Percentiles rank a stretch among this genome's conserved stretches.
phyloP scores from a whole-genome alignment of 2,329 filamentous ascomycete genomes.

The Chaetomium sp. region DNA sequence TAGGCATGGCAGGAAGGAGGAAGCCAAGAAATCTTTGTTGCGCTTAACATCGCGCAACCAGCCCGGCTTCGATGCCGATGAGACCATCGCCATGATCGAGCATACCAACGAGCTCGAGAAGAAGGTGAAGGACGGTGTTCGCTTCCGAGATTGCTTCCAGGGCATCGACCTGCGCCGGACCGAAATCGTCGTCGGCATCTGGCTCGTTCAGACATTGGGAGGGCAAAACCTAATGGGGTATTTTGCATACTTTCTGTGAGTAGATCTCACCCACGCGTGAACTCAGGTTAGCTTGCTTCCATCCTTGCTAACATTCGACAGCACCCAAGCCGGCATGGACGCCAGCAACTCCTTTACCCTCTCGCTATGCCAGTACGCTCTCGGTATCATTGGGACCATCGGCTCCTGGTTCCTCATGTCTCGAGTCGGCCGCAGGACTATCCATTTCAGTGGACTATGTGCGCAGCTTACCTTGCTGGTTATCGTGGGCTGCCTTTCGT shows the following conservation, averaged over 20 bases:
- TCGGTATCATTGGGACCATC: conserved; percentile 49
- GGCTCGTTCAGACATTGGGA: conserved; percentile 29
- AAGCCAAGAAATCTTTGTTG: conserved; percentile 41
- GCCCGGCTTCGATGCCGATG: conserved; percentile 39
- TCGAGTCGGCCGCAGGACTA: conserved; percentile 47
- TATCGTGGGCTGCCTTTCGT: conserved; percentile 45
- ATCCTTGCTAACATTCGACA: conserved; percentile 22
- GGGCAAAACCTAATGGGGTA: conserved; percentile 30
- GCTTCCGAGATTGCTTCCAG: conserved; percentile 48
- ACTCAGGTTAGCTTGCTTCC: too few relatives aligned
- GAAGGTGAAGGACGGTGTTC: conserved; percentile 38
- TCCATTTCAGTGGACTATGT: conserved; percentile 49
- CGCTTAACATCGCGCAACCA: conserved; percentile 37
- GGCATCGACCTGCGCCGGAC: conserved; percentile 46
- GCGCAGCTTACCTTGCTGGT: conserved; percentile 46
- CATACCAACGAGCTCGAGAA: conserved; percentile 47
- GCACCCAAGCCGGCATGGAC: conserved; percentile 30
- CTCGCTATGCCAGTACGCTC: conserved; percentile 32
- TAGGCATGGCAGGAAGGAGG: conserved; percentile 43
- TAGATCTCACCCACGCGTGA: conserved; percentile 3
- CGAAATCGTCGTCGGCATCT: conserved; percentile 43
- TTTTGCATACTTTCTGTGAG: conserved; percentile 39
- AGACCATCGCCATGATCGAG: conserved; percentile 47
- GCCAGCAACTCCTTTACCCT: conserved; percentile 28
- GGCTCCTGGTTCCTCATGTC: conserved; percentile 48